Evolutionary conservation across 495 filamentous ascomycete species (phyloP).

Genomic region (Lentithecium fluviatile): DNA sequence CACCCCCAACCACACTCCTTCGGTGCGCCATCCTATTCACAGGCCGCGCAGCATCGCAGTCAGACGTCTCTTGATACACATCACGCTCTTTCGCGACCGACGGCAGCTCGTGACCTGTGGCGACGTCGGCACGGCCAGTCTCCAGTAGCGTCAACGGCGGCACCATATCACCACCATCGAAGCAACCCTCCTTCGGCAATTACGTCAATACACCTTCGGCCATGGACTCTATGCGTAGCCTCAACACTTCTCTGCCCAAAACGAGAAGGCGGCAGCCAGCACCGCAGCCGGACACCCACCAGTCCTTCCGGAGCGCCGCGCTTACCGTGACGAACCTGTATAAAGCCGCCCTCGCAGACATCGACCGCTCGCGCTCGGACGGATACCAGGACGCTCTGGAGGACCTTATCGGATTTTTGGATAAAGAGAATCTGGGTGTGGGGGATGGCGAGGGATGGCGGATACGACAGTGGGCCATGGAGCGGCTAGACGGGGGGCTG

Average conservation of each 20-base stretch:
- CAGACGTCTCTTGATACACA: too few species aligned
- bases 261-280: conserved; percentile 51
- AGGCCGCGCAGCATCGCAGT: too few species aligned
- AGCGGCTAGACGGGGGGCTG: conserved; percentile 65
- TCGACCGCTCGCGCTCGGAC: conserved; percentile 67
- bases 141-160: too few species aligned
- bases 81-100: too few species aligned
- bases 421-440: conserved; percentile 73
- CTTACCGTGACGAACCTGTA: conserved; percentile 95
- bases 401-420: conserved; percentile 79
- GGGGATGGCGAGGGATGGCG: conserved; percentile 77
- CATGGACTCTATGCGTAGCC: conserved; percentile 74
- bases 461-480: conserved; percentile 81
- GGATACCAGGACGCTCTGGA: conserved; percentile 96
- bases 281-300: conserved; percentile 75
- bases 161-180: not conserved
- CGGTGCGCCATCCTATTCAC: too few species aligned
- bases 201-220: not conserved
- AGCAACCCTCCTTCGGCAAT: not conserved
- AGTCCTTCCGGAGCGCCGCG: conserved; percentile 87
- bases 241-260: conserved; percentile 62
- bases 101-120: too few species aligned
- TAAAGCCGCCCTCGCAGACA: conserved; percentile 77
- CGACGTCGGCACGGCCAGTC: too few species aligned
- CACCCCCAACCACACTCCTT: too few species aligned